phyloP scores from a whole-genome alignment of 208 protist genomes.

The Plasmodiophora brassicae region DNA sequence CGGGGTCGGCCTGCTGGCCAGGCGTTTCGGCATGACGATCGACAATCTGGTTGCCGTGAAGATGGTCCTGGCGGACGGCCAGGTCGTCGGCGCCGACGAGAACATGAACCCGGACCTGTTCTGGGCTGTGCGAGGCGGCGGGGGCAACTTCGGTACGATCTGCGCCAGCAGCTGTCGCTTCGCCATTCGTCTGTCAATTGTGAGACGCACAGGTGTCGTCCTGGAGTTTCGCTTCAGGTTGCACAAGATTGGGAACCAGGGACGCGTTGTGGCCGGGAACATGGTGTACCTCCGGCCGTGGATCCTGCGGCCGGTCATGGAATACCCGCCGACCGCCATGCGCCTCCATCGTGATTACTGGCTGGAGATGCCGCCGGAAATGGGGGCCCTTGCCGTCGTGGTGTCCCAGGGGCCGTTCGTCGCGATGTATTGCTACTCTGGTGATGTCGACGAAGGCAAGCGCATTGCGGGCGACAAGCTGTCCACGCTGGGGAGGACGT shows the following conservation, averaged over 20 bases:
- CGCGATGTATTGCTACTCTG: neutral
- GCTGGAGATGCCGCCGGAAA: neutral
- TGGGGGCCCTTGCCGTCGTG: neutral
- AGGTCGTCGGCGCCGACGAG: neutral
- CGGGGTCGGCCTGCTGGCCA: neutral
- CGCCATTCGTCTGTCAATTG: no score
- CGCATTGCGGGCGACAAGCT: no score
- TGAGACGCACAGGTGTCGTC: no score
- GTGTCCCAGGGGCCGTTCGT: neutral
- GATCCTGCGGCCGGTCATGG: no score
- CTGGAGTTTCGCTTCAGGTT: neutral
- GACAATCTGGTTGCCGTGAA: neutral
- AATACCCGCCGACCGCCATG: neutral
- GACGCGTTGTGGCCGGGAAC: neutral
- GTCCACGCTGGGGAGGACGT: no score
- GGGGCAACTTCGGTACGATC: neutral
- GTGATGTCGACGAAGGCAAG: no score
- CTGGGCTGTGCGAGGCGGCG: neutral
- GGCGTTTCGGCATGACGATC: neutral
- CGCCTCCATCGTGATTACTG: neutral
- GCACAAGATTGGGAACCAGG: neutral
- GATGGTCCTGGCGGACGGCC: neutral
- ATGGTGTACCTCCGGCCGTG: neutral
- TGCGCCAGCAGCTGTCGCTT: no score
- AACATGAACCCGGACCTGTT: neutral